Percentiles rank a stretch among this genome's conserved stretches.
Conservation (phyloP, 768 basidiomycete genomes). For the Podaxis sp. region DNA sequence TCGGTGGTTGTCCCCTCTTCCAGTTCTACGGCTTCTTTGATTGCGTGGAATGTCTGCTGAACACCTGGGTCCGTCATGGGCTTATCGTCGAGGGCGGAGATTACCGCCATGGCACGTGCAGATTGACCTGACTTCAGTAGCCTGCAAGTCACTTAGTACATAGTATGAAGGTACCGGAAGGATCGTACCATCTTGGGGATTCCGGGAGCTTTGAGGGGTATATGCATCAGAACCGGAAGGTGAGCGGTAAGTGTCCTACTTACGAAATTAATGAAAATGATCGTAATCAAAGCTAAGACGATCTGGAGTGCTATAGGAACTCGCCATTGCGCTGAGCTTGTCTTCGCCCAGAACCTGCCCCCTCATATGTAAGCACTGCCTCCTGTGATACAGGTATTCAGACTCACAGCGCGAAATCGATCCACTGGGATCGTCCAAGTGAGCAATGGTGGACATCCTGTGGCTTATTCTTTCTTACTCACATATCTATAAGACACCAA, state of each 20-base stretch:
- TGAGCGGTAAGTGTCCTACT: conserved; percentile 20
- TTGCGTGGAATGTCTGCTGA: conserved; percentile 39
- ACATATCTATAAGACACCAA: conserved; percentile 14
- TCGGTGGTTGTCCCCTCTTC: conserved; percentile 6
- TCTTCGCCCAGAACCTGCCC: conserved; percentile 44
- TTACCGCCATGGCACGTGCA: conserved; percentile 54
- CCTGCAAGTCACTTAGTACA: conserved; percentile 26
- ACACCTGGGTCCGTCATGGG: conserved; percentile 41
- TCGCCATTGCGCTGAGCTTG: conserved; percentile 56
- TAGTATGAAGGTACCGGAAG: neutral
- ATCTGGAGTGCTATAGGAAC: conserved; percentile 61
- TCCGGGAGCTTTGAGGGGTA: conserved; percentile 42
- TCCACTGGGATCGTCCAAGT: conserved; percentile 36
- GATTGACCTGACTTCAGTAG: conserved; percentile 50
- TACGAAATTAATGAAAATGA: conserved; percentile 44
- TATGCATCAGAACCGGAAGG: neutral
- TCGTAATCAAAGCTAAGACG: conserved; percentile 49
- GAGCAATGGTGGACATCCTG: neutral
- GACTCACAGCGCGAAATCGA: conserved; percentile 56
- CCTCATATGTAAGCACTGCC: neutral
- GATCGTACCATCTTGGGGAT: conserved; percentile 50
- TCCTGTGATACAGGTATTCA: neutral
- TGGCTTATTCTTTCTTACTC: neutral
- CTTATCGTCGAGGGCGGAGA: conserved; percentile 57
- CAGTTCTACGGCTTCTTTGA: conserved; percentile 3